Evolutionary conservation across 148 eudicot species (phyloP).

Genomic region (Silene latifolia): DNA sequence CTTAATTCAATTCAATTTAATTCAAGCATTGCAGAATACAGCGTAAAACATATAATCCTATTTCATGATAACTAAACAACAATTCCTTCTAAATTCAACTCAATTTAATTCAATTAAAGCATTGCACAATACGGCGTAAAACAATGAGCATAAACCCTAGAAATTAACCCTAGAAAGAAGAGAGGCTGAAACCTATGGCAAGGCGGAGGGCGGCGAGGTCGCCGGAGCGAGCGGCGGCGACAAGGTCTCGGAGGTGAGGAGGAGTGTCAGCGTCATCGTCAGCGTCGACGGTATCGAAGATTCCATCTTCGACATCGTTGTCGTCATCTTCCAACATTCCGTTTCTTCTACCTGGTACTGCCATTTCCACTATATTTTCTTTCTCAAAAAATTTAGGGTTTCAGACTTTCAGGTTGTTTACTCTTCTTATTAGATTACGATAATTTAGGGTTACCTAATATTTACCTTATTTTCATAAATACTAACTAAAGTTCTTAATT

Average conservation of each 20-base stretch:
- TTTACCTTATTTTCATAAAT: no score
- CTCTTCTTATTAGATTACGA: no score
- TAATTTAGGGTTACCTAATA: no score
- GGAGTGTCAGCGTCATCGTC: conserved; percentile 47
- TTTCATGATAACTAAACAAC: no score
- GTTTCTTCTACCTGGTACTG: conserved; percentile 59
- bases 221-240: conserved; percentile 52
- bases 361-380: conserved; percentile 34
- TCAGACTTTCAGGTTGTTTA: no score
- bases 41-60: no score
- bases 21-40: no score
- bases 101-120: no score
- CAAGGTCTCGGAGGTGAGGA: conserved; percentile 62
- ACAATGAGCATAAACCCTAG: conserved; percentile 8
- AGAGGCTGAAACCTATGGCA: conserved; percentile 55
- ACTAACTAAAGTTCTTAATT: no score
- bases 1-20: no score
- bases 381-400: background rate
- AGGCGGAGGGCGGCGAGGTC: conserved; percentile 55
- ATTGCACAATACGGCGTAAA: no score
- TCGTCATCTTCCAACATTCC: conserved; percentile 51
- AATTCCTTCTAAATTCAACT: no score
- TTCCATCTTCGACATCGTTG: conserved; percentile 49
- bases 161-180: background rate
- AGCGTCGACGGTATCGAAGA: conserved; percentile 38